These are phyloP conservation scores for Ampelocalamus luodianensis DNA, from an alignment of 176 grass and related monocot genomes.

Conservation along the genomic window DNA sequence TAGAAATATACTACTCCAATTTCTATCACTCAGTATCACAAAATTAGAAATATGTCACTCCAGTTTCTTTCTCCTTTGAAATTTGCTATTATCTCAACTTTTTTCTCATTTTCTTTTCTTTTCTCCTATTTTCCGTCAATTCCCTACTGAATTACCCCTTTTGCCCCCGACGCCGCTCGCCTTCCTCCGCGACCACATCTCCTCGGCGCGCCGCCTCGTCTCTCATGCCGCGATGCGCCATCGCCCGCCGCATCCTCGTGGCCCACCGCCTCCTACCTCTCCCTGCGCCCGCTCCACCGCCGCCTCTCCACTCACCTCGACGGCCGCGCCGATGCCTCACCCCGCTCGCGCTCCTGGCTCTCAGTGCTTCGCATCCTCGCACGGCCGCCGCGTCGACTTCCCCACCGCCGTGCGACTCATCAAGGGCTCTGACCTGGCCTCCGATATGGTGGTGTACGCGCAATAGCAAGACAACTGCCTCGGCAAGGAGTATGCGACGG, in stretches of 20 bases:
- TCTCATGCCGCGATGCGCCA: constrained; percentile 67
- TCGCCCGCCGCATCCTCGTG: constrained; percentile 80
- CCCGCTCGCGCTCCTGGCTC: constrained; percentile 21
- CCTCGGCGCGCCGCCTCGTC: constrained; percentile 67
- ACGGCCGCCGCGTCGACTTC: constrained; percentile 67
- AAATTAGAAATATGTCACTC: too few species aligned
- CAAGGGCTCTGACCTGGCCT: constrained; percentile 41
- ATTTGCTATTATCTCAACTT: too few species aligned
- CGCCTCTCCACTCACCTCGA: constrained; percentile 86
- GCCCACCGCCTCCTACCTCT: constrained; percentile 70
- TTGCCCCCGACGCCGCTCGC: constrained; percentile 63
- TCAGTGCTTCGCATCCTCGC: constrained; percentile 75
- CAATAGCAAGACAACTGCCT: constrained; percentile 97
- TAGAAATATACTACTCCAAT: too few species aligned
- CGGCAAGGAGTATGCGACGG: constrained; percentile 66
- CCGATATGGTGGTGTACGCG: constrained; percentile 69
- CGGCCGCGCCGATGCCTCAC: constrained; percentile 77
- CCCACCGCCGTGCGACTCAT: constrained; percentile 57
- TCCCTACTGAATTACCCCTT: too few species aligned
- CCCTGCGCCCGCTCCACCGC: constrained; percentile 47
- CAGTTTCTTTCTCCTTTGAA: too few species aligned
- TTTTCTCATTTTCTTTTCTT: too few species aligned
- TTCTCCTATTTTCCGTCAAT: too few species aligned
- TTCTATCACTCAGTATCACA: too few species aligned
- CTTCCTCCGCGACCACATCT: constrained; percentile 82